These are phyloP conservation scores for Saccharomycopsis oosterbeekiorum DNA, from an alignment of 805 yeast genomes.

Conservation along the genomic window DNA sequence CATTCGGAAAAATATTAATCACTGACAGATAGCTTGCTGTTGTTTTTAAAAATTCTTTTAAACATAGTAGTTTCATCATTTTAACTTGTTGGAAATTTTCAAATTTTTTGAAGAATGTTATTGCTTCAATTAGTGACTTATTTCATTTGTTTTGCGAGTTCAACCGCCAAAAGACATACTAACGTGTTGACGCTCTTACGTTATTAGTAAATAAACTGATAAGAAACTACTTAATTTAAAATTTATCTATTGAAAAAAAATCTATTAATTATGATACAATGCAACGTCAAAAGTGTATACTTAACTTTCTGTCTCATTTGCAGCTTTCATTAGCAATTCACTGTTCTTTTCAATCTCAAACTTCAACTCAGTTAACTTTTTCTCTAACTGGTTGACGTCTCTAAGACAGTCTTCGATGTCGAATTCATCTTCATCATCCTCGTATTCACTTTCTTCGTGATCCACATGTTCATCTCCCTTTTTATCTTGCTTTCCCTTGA, in stretches of 20 bases:
- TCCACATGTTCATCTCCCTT: background rate
- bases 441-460: background rate
- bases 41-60: too few species aligned
- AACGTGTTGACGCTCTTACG: too few species aligned
- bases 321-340: background rate
- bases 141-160: too few species aligned
- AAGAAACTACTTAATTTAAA: background rate
- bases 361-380: background rate
- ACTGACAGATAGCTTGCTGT: too few species aligned
- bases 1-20: too few species aligned
- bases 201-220: background rate
- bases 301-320: background rate
- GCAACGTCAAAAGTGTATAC: background rate
- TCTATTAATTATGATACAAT: background rate
- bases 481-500: background rate
- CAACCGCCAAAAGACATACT: too few species aligned
- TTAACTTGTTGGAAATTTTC: too few species aligned
- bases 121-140: too few species aligned
- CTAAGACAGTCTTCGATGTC: background rate
- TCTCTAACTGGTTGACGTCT: constrained; percentile 1
- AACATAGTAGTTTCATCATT: too few species aligned
- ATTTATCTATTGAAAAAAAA: background rate
- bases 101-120: too few species aligned
- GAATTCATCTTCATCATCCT: background rate
- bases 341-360: background rate